Conservation (phyloP, 2,329 filamentous ascomycete species). For the Mollisiaceae sp. region DNA sequence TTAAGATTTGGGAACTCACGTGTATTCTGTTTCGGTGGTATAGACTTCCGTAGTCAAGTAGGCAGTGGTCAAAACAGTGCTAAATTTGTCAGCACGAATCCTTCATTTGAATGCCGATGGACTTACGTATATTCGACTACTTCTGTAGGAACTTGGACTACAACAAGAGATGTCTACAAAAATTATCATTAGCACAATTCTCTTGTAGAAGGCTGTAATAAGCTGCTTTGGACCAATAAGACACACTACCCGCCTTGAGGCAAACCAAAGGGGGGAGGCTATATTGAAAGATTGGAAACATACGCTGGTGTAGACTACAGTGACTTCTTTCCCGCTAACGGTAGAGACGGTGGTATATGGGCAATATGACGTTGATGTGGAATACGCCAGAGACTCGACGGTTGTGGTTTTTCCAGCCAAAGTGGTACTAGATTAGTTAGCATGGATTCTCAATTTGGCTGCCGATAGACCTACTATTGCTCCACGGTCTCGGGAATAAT, state of each 20-base stretch:
- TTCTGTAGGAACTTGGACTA: slow-evolving; percentile 36
- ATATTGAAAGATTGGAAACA: too few species aligned
- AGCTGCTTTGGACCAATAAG: too few species aligned
- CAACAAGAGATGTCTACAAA: slow-evolving; percentile 34
- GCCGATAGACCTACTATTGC: slow-evolving; percentile 23
- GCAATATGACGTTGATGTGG: slow-evolving; percentile 48
- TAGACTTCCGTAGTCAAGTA: slow-evolving; percentile 43
- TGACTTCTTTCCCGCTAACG: slow-evolving; percentile 48
- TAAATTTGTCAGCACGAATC: background rate
- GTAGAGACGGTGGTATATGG: slow-evolving; percentile 53
- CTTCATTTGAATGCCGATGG: background rate
- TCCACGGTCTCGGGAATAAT: slow-evolving; percentile 26
- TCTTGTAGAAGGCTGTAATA: too few species aligned
- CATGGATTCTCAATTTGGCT: background rate
- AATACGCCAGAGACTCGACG: slow-evolving; percentile 42
- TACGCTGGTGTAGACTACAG: slow-evolving; percentile 36
- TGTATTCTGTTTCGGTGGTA: slow-evolving; percentile 35
- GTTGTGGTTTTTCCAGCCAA: slow-evolving; percentile 25
- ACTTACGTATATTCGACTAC: slow-evolving; percentile 42
- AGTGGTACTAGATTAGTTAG: slow-evolving; percentile 13
- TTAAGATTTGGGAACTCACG: background rate
- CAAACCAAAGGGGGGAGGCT: too few species aligned
- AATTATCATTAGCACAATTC: too few species aligned
- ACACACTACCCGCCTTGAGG: too few species aligned
- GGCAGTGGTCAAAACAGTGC: slow-evolving; percentile 43